A percentile compares a stretch with the other conserved stretches of the same genome.
Conservation (phyloP, 345 rosid species). For the Orychophragmus violaceus region DNA sequence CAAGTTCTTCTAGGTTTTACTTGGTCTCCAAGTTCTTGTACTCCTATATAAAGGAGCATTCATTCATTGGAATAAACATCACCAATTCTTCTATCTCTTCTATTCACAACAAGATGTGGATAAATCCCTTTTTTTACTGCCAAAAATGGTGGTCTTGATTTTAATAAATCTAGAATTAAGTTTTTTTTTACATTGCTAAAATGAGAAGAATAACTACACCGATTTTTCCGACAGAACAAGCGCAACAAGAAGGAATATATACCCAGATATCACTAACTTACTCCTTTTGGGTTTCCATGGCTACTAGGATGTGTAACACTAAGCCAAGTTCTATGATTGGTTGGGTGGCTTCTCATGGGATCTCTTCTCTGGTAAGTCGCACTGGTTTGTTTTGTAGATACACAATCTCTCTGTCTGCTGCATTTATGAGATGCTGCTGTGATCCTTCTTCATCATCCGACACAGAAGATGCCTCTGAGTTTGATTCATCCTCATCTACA, state of each 20-base stretch:
- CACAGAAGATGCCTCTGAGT: conserved; percentile 52
- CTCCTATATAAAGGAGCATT: no score
- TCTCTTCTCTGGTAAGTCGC: conserved; percentile 49
- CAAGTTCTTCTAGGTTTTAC: no score
- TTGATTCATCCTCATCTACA: conserved; percentile 50
- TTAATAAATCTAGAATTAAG: background rate
- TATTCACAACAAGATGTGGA: no score
- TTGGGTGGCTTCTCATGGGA: background rate
- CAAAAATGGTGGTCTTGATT: background rate
- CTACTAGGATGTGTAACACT: no score
- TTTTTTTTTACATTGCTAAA: conserved; percentile 1
- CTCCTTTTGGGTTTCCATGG: background rate
- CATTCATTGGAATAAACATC: no score
- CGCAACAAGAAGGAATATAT: background rate
- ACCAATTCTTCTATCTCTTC: no score
- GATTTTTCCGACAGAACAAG: background rate
- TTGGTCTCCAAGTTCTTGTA: no score
- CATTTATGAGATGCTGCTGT: conserved; percentile 60
- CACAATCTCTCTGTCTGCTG: conserved; percentile 54
- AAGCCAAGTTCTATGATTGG: background rate
- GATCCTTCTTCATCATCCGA: conserved; percentile 56
- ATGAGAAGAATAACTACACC: conserved; percentile 10
- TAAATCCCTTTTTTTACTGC: background rate
- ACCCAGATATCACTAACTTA: conserved; percentile 5
- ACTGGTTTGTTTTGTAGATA: conserved; percentile 62